phyloP scores from a whole-genome alignment of 2,329 filamentous ascomycete genomes.

The Neophaeococcomyces aloes region DNA sequence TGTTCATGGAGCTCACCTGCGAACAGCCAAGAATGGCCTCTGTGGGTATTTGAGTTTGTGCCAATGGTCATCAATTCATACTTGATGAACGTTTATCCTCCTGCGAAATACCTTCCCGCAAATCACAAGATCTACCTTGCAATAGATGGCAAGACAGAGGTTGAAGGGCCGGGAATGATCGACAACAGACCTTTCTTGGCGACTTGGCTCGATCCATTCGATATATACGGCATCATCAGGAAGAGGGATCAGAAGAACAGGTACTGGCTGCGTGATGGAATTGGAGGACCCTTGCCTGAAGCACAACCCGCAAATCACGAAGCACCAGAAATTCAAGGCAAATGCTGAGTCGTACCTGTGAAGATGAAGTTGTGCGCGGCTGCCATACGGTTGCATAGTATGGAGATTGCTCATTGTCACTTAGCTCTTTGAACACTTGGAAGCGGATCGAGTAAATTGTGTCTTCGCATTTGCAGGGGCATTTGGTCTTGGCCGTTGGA shows the following conservation, averaged over 20 bases:
- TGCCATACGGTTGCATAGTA: too few relatives aligned
- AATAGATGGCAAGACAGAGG: slow-evolving; percentile 42
- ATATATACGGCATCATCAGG: slow-evolving; percentile 29
- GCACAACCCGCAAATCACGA: not conserved
- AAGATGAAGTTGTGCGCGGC: too few relatives aligned
- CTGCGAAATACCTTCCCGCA: slow-evolving; percentile 39
- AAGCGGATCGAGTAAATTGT: too few relatives aligned
- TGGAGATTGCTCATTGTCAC: too few relatives aligned
- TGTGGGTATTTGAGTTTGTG: slow-evolving; percentile 45
- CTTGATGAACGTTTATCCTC: slow-evolving; percentile 43
- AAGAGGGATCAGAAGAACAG: slow-evolving; percentile 28
- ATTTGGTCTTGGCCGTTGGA: too few relatives aligned
- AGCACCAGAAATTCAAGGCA: not conserved
- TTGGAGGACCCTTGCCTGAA: slow-evolving; percentile 13
- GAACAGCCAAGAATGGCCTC: slow-evolving; percentile 38
- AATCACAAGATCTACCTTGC: slow-evolving; percentile 43
- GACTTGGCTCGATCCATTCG: slow-evolving; percentile 36
- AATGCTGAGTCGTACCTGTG: too few relatives aligned
- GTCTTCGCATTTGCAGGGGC: too few relatives aligned
- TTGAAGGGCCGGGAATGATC: slow-evolving; percentile 40
- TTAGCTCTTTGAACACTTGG: too few relatives aligned
- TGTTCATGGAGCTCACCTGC: slow-evolving; percentile 26
- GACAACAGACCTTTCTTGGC: slow-evolving; percentile 37
- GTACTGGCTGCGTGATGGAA: slow-evolving; percentile 30
- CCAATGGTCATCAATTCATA: slow-evolving; percentile 44